Conservation (phyloP, 495 filamentous ascomycete species). For the Emericellopsis terricola region DNA sequence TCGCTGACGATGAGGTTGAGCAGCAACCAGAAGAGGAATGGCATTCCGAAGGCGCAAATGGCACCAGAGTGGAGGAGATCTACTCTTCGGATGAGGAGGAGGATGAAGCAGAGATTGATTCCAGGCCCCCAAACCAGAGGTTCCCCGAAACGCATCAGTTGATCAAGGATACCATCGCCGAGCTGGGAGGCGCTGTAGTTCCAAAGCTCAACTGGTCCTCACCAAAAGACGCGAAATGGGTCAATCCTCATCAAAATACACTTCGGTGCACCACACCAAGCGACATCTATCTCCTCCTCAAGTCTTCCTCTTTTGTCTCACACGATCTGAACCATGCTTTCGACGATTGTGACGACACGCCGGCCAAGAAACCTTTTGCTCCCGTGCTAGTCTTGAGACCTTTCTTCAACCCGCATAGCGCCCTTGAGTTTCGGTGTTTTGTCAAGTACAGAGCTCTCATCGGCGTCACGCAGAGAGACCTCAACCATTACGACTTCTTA, state of each 20-base stretch:
- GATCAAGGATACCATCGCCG: slow-evolving; percentile 57
- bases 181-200: slow-evolving; percentile 63
- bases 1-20: slow-evolving; percentile 44
- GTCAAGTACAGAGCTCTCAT: slow-evolving; percentile 63
- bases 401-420: slow-evolving; percentile 72
- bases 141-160: slow-evolving; percentile 54
- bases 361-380: slow-evolving; percentile 27
- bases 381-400: slow-evolving; percentile 60
- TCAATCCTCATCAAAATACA: slow-evolving; percentile 66
- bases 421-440: slow-evolving; percentile 89
- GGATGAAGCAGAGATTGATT: slow-evolving; percentile 13
- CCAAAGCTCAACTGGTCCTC: slow-evolving; percentile 97
- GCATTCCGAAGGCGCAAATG: slow-evolving; percentile 16
- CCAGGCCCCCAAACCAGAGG: slow-evolving; percentile 20
- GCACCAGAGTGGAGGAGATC: background rate
- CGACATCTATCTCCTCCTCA: slow-evolving; percentile 85
- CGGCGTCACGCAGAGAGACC: slow-evolving; percentile 74
- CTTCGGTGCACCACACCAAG: slow-evolving; percentile 74
- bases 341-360: slow-evolving; percentile 42
- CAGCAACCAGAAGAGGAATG: slow-evolving; percentile 31
- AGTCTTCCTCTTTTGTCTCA: slow-evolving; percentile 81
- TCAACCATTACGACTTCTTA: slow-evolving; percentile 78
- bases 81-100: slow-evolving; percentile 10
- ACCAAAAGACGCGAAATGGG: slow-evolving; percentile 95
- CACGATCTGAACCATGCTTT: slow-evolving; percentile 91